Conservation (phyloP, 441 rosid species). For the Pelargonium australe region DNA sequence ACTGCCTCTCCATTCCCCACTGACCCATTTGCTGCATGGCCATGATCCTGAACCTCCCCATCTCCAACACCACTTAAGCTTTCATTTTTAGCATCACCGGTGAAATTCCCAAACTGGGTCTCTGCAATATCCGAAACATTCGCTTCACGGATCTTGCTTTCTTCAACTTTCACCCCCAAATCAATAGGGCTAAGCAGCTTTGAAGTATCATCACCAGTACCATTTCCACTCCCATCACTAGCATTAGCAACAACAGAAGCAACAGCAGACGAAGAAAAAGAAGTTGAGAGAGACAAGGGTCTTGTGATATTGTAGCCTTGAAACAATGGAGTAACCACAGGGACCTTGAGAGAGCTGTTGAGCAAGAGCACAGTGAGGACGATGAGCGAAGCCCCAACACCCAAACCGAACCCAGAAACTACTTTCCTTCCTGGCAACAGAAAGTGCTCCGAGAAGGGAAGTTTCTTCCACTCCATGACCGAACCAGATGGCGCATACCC, state of each 20-base stretch:
- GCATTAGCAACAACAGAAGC: not conserved
- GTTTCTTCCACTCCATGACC: conserved; percentile 41
- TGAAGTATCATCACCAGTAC: not conserved
- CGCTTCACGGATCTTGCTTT: not conserved
- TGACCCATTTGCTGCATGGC: conserved; percentile 20
- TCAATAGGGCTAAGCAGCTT: too few species aligned
- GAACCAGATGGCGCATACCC: not conserved
- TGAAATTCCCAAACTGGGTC: conserved; percentile 20
- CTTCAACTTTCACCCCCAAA: too few species aligned
- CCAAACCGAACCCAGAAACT: conserved; percentile 43
- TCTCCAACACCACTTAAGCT: conserved; percentile 22
- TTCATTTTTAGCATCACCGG: conserved; percentile 19
- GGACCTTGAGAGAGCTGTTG: conserved; percentile 33
- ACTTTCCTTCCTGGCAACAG: conserved; percentile 33
- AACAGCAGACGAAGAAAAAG: not conserved
- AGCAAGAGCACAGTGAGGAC: conserved; percentile 38
- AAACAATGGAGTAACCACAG: conserved; percentile 39
- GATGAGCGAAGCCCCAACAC: conserved; percentile 39
- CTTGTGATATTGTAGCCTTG: conserved; percentile 36
- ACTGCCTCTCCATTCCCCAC: conserved; percentile 12
- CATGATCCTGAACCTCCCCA: conserved; percentile 17
- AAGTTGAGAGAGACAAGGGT: conserved; percentile 27
- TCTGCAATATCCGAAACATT: conserved; percentile 9
- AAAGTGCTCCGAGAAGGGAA: conserved; percentile 39
- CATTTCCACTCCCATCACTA: not conserved